Percentiles rank a stretch among this genome's conserved stretches.
Conservation (phyloP, 768 basidiomycete species). For the Imleria badia region DNA sequence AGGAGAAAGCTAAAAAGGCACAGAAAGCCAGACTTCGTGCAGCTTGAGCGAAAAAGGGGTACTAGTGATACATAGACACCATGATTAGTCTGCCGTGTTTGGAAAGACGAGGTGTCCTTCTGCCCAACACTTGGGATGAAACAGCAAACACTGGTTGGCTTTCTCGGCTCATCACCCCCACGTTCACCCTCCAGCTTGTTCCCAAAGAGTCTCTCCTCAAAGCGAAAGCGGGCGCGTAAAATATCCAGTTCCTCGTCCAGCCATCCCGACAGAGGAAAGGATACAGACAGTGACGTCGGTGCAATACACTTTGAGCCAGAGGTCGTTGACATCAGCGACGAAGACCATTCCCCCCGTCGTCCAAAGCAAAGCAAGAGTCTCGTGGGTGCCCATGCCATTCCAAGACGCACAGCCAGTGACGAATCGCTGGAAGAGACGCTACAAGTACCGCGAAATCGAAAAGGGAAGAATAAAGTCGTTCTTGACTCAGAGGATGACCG, state of each 20-base stretch:
- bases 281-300: constrained; percentile 45
- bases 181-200: constrained; percentile 13
- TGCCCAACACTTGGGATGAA: no score
- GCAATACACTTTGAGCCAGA: constrained; percentile 51
- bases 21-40: constrained; percentile 60
- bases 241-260: constrained; percentile 12
- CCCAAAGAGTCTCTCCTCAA: constrained; percentile 4
- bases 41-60: no score
- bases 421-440: constrained; percentile 21
- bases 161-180: constrained; percentile 31
- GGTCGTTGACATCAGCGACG: constrained; percentile 19
- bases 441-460: constrained; percentile 17
- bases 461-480: constrained; percentile 21
- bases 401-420: constrained; percentile 18
- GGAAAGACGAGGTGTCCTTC: no score
- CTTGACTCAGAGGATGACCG: constrained; percentile 38
- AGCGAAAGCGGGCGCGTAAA: constrained; percentile 17
- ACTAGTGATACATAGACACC: no score
- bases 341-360: constrained; percentile 26
- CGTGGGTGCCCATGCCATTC: constrained; percentile 14
- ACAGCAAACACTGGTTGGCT: constrained; percentile 42
- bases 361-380: constrained; percentile 21
- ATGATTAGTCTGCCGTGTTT: no score
- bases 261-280: constrained; percentile 21
- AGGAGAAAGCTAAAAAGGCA: constrained; percentile 69